Percentiles rank a stretch among this genome's conserved stretches.
These are phyloP conservation scores for Lepiota venenata DNA, from an alignment of 768 basidiomycete species.

Conservation along the genomic window DNA sequence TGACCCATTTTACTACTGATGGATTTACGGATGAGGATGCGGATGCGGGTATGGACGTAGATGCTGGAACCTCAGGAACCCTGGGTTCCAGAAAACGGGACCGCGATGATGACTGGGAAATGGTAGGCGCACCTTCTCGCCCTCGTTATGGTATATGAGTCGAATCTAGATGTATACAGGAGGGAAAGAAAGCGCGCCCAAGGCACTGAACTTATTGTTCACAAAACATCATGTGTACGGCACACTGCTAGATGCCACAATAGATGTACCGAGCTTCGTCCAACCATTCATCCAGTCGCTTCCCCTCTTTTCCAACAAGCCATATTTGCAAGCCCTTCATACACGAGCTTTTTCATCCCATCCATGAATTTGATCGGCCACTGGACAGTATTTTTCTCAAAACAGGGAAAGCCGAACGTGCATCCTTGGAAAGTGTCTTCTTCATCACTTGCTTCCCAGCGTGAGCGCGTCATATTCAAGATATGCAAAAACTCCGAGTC, in stretches of 20 bases:
- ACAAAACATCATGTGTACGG: neutral
- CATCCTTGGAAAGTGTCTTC: neutral
- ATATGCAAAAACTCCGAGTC: neutral
- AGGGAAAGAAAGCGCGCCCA: constrained; percentile 4
- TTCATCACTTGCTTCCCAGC: neutral
- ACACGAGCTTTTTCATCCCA: neutral
- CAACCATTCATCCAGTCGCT: neutral
- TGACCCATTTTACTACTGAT: too few relatives aligned
- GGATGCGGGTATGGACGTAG: neutral
- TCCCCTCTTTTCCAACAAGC: neutral
- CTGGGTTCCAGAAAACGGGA: neutral
- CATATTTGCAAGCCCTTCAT: neutral
- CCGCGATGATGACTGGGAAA: constrained; percentile 1
- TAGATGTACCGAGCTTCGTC: too few relatives aligned
- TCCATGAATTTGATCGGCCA: neutral
- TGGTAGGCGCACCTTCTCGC: neutral
- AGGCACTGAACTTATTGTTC: neutral
- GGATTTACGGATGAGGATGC: neutral
- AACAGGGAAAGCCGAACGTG: neutral
- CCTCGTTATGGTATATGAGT: neutral
- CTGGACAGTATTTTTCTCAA: neutral
- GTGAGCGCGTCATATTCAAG: neutral
- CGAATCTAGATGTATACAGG: neutral
- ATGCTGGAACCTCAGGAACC: neutral
- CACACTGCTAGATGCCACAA: neutral